Conservation (phyloP, 2,329 filamentous ascomycete species). For the Colletotrichum eremochloae region DNA sequence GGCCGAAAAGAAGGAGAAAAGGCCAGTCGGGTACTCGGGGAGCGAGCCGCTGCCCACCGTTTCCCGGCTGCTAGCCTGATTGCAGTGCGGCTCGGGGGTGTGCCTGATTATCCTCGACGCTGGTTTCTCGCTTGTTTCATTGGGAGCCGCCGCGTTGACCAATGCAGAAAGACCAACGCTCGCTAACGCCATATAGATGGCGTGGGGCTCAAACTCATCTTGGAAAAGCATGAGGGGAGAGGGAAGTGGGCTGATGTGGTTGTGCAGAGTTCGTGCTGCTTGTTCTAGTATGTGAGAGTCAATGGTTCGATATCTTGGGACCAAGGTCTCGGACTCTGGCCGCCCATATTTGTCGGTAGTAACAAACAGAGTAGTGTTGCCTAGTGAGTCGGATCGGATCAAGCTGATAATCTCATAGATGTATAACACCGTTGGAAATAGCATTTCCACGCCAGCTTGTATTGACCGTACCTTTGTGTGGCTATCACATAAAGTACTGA, state of each 20-base stretch:
- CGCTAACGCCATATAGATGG: slow-evolving; percentile 18
- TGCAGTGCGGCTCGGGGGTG: slow-evolving; percentile 12
- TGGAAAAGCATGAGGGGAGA: background rate
- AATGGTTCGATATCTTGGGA: slow-evolving; percentile 3
- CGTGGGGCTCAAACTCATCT: slow-evolving; percentile 26
- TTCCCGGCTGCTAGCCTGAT: slow-evolving; percentile 9
- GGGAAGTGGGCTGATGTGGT: background rate
- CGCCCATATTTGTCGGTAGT: background rate
- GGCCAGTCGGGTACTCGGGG: slow-evolving; percentile 8
- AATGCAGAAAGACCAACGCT: slow-evolving; percentile 12
- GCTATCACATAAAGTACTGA: slow-evolving; percentile 9
- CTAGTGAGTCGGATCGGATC: background rate
- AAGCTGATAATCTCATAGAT: slow-evolving; percentile 8
- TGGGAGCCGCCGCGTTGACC: slow-evolving; percentile 25
- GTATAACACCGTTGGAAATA: slow-evolving; percentile 3
- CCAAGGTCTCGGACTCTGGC: slow-evolving; percentile 18
- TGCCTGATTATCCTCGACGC: slow-evolving; percentile 31
- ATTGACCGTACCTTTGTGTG: background rate
- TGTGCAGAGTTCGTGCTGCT: background rate
- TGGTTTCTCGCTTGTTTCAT: slow-evolving; percentile 31
- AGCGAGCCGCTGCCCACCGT: background rate
- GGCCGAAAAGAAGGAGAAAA: background rate
- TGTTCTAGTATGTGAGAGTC: background rate
- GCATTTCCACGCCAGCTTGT: background rate
- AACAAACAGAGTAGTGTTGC: background rate